Base-by-base conservation (phyloP, 1,139 yeast species). In the Yamadazyma conglobata region DNA sequence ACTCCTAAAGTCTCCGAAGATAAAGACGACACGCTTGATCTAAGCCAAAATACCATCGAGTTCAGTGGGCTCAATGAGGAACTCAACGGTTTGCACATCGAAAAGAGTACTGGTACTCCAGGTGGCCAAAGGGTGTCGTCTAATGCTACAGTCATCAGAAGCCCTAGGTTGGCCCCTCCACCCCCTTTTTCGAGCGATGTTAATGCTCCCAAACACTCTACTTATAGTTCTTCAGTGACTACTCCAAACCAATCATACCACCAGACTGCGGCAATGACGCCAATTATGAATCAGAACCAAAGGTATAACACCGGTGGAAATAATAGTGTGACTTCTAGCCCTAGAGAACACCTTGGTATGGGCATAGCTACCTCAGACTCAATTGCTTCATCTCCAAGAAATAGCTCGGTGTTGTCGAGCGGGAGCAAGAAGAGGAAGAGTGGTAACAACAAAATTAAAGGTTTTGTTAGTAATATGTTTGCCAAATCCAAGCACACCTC, bases 401-500 rank as follows among this genome's bases (percentile, higher is more conserved):
- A 34, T 15, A 37, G 40, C 22, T 22, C 32, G n/a, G 22, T 30
- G 4, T 6, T 28, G 3, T 33, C 39, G 6, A 30, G 31, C 11
- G 34, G 32, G 5, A 32, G 34, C 10, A 62, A 52, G 43, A 58
- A 58, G 35, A 42, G 62, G 14, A 62, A 53, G 37, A 58, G 63
- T 37, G 50, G 65, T 14, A 65, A 64, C 12, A 57, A 57, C 28
- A 50, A 62, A 22, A 68, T 67, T 10, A 59, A 60, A 33, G 71
- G 68, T 2, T 71, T 66, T 8, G 55, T 68, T 25, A 48, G 58
- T 9, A 60, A 58, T 41, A 65, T 67, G 70, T 67, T 68, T 43
- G 55, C 61, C 24, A 64, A 61, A 34, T 46, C 40, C 11, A 58
- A 54, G 31, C 29, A 37, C 4, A 32, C 46, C 10, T 24, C 40